phyloP scores from a whole-genome alignment of 2,329 filamentous ascomycete species.

The Ambrosiella beaveri region DNA sequence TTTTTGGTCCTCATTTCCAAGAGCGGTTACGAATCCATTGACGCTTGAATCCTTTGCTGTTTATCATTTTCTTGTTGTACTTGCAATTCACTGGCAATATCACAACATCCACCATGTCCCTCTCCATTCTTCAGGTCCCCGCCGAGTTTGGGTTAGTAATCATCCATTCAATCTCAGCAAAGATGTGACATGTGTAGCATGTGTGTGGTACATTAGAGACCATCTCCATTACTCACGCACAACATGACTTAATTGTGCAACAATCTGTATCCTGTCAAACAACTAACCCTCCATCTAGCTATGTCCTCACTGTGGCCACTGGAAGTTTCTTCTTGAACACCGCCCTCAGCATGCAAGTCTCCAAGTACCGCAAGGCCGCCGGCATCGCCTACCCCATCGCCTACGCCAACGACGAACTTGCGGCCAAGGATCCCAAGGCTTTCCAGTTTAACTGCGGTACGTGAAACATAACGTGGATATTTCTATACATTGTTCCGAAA shows the following conservation, averaged over 20 bases:
- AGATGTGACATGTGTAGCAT: too few species aligned
- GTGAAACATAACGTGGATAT: conserved; percentile 14
- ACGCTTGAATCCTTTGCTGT: neutral
- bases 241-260: neutral
- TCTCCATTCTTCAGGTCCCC: conserved; percentile 27
- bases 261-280: neutral
- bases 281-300: conserved; percentile 26
- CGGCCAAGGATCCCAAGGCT: conserved; percentile 35
- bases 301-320: conserved; percentile 40
- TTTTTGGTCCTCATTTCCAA: too few species aligned
- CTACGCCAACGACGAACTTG: conserved; percentile 38
- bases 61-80: neutral
- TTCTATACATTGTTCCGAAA: neutral
- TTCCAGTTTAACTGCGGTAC: conserved; percentile 45
- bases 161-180: too few species aligned
- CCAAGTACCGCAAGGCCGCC: conserved; percentile 31
- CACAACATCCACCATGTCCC: conserved; percentile 22
- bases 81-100: neutral
- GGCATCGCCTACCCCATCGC: conserved; percentile 38
- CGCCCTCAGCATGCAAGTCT: conserved; percentile 32
- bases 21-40: too few species aligned
- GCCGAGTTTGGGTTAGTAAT: conserved; percentile 32
- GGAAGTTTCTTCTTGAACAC: conserved; percentile 41
- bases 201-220: too few species aligned
- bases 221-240: too few species aligned